Percentiles rank a stretch among this genome's conserved stretches.
phyloP scores from a whole-genome alignment of 2,329 filamentous ascomycete species.

The Fusarium bactridioides region DNA sequence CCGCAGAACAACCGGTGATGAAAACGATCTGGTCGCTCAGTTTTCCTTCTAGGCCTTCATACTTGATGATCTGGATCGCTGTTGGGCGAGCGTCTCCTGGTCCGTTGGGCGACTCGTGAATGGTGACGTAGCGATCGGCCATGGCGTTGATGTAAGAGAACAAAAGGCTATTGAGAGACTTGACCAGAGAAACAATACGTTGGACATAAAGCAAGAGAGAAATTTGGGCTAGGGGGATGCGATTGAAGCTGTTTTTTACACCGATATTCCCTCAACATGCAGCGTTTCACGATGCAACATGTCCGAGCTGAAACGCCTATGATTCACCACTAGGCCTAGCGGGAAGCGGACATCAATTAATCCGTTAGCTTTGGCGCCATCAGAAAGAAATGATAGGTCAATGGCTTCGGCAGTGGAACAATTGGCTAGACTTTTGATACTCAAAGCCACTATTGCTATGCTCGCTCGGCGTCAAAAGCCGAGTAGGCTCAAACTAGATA shows the following conservation, averaged over 20 bases:
- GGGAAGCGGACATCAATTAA: neutral
- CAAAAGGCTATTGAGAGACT: rapidly evolving
- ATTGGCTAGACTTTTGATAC: neutral
- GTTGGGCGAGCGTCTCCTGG: neutral
- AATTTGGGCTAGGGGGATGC: too few relatives aligned
- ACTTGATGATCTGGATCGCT: neutral
- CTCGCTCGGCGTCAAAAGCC: neutral
- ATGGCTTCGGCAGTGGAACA: neutral
- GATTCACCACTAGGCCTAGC: neutral
- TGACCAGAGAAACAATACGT: rapidly evolving
- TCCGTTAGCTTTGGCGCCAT: neutral
- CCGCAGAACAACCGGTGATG: neutral
- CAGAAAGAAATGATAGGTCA: neutral
- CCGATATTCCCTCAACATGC: neutral
- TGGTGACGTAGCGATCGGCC: slow-evolving; percentile 3
- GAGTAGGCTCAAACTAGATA: neutral
- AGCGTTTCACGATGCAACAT: neutral
- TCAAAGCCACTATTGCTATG: neutral
- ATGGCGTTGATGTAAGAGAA: neutral
- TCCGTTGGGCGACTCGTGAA: neutral
- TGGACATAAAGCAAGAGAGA: too few relatives aligned
- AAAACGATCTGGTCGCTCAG: rapidly evolving
- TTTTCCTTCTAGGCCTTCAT: neutral
- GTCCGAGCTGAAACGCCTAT: neutral
- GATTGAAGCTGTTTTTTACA: neutral